Evolutionary conservation across 2,329 filamentous ascomycete species (phyloP), one percentile per base, ranked within the genome.

Genomic region (Fusarium drepaniforme): DNA sequence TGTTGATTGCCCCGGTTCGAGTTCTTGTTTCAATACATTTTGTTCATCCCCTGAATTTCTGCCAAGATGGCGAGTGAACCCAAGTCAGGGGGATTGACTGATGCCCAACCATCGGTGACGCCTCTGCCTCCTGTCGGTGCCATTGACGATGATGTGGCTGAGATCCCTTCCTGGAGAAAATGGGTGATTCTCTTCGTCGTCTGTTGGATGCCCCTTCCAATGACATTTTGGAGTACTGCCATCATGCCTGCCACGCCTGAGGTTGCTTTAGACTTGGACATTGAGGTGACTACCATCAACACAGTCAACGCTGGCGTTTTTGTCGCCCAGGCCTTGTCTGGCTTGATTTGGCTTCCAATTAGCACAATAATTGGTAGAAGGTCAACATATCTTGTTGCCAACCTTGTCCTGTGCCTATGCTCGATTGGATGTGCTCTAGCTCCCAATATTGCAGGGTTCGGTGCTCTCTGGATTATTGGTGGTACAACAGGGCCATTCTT

Each of bases 141-240:
- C 40, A 69, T 79, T 30, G 77, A 79, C 42, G 76, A 79, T 28
- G 61, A 74, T 9, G 77, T 69, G 1, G 73, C 67, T 2, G 68
- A 76, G 8, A 70, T 79, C 3, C 74, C 77, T 0, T 38, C 72
- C 0, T 79, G 77, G 77, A 62, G 77, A n/a, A 79, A 75, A 71
- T 79, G 77, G 76, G 66, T 79, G 1, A 79, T 79, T 13, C 76
- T 79, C 16, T 79, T 79, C 21, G 77, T 79, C 6, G 77, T 79
- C 12, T 79, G 77, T 8, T 79, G 77, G 77, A 79, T 79, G 77
- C 76, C 77, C 1, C 67, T 79, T 5, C 77, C 77, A 12, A 79
- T 78, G 77, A 79, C 77, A 3, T 79, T 79, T 57, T 79, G 77
- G 77, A 75, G 77, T 40, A 79, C 77, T 0, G 76, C 77, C 1